These are phyloP conservation scores for Pythium periplocum DNA, from an alignment of 352 stramenopile genomes.

Conservation along the genomic window DNA sequence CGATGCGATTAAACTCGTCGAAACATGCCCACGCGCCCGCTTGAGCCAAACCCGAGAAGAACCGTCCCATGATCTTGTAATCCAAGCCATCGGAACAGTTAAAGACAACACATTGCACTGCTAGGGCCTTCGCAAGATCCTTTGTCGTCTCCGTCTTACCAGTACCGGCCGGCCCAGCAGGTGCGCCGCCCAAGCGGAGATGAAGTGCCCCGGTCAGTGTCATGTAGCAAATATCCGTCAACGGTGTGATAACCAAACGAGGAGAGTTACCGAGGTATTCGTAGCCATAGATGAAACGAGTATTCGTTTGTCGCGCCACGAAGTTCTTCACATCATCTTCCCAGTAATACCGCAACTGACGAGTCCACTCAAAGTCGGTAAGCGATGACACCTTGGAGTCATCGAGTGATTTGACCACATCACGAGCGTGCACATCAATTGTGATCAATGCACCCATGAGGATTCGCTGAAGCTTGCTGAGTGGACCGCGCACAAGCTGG, in stretches of 20 bases:
- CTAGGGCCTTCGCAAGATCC: slow-evolving; percentile 92
- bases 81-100: slow-evolving; percentile 95
- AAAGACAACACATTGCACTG: slow-evolving; percentile 94
- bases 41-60: slow-evolving; percentile 93
- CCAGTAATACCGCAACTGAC: slow-evolving; percentile 87
- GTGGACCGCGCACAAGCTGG: slow-evolving; percentile 76
- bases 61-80: slow-evolving; percentile 96
- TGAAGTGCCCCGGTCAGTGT: slow-evolving; percentile 94
- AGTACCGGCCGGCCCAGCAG: slow-evolving; percentile 90
- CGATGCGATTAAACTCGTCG: slow-evolving; percentile 96
- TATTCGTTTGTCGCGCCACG: slow-evolving; percentile 77
- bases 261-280: slow-evolving; percentile 84
- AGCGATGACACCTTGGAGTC: slow-evolving; percentile 75
- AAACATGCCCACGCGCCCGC: slow-evolving; percentile 94
- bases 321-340: slow-evolving; percentile 86
- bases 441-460: slow-evolving; percentile 89
- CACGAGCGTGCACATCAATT: slow-evolving; percentile 89
- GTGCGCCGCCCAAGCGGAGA: slow-evolving; percentile 88
- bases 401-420: slow-evolving; percentile 82
- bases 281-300: slow-evolving; percentile 81
- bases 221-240: slow-evolving; percentile 91
- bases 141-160: slow-evolving; percentile 95
- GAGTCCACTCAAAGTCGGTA: slow-evolving; percentile 90
- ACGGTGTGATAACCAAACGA: slow-evolving; percentile 75
- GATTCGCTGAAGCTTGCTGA: slow-evolving; percentile 86